Conservation (phyloP, 2,329 filamentous ascomycete species). For the Neonectria faginata region DNA sequence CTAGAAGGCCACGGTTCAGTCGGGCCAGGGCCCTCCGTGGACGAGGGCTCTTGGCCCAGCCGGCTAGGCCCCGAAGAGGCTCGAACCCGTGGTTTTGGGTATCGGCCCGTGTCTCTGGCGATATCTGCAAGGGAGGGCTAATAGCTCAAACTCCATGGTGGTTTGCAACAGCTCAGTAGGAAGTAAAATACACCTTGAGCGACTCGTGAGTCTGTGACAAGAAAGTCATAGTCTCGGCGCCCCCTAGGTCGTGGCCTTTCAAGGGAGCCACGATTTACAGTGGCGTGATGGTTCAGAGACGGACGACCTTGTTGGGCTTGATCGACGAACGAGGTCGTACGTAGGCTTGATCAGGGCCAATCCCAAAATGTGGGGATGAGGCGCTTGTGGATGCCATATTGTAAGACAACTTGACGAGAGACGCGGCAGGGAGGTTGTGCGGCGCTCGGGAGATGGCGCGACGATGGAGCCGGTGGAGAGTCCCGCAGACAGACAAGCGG, state of each 20-base stretch:
- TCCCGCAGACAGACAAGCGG: conserved; percentile 1
- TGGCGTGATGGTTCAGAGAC: conserved; percentile 12
- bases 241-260: background rate
- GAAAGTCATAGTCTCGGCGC: background rate
- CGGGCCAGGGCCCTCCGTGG: conserved; percentile 1
- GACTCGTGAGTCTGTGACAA: background rate
- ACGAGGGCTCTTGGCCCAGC: conserved; percentile 2
- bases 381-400: conserved; percentile 2
- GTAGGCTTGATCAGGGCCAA: background rate
- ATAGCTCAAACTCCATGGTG: background rate
- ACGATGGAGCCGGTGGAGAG: conserved; percentile 10
- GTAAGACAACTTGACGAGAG: background rate
- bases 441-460: background rate
- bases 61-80: conserved; percentile 1
- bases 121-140: background rate
- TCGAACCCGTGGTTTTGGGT: background rate
- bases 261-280: background rate
- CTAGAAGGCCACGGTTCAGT: background rate
- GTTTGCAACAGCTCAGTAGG: background rate
- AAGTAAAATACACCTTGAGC: background rate
- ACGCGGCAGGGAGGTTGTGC: background rate
- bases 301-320: background rate
- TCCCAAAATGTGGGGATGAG: conserved; percentile 6
- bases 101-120: conserved; percentile 2
- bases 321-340: background rate